Conservation (phyloP, 441 rosid genomes). For the Daphne laureola region DNA sequence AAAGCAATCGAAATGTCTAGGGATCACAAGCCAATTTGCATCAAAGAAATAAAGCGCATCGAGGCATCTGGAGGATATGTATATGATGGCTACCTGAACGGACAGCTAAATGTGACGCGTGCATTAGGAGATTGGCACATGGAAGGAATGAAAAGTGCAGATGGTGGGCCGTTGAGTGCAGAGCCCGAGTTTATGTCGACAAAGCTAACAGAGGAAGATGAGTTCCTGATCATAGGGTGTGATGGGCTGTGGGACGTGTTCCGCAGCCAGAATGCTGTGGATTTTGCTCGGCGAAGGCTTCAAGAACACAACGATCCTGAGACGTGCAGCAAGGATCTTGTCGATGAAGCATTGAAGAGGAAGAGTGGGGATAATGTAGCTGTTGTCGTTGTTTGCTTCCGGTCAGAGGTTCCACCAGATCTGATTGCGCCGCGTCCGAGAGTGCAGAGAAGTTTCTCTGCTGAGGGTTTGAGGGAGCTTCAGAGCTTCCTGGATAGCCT, state of each 20-base stretch:
- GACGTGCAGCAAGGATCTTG: constrained; percentile 62
- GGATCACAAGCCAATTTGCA: constrained; percentile 75
- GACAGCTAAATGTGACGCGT: constrained; percentile 71
- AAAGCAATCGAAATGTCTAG: constrained; percentile 79
- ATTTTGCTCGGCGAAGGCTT: constrained; percentile 78
- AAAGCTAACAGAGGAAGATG: constrained; percentile 58
- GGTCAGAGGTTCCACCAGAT: constrained; percentile 54
- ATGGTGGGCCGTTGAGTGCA: constrained; percentile 74
- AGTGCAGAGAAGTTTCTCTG: constrained; percentile 71
- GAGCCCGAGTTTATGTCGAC: constrained; percentile 69
- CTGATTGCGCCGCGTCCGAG: constrained; percentile 60
- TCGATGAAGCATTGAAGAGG: constrained; percentile 80
- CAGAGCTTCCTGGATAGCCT: constrained; percentile 62
- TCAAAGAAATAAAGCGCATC: constrained; percentile 48
- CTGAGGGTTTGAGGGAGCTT: constrained; percentile 55
- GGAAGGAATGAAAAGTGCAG: constrained; percentile 63
- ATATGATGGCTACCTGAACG: constrained; percentile 68
- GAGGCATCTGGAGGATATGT: constrained; percentile 69
- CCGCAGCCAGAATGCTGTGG: constrained; percentile 78
- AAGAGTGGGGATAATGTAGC: constrained; percentile 76
- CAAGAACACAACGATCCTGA: constrained; percentile 80
- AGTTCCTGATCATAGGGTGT: constrained; percentile 76
- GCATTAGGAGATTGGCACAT: constrained; percentile 85
- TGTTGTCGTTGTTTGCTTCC: constrained; percentile 73
- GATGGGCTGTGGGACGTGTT: constrained; percentile 94